Percentiles rank a stretch among this genome's conserved stretches.
These are phyloP conservation scores for Globisporangium emineosum DNA, from an alignment of 352 stramenopile genomes.

Conservation along the genomic window DNA sequence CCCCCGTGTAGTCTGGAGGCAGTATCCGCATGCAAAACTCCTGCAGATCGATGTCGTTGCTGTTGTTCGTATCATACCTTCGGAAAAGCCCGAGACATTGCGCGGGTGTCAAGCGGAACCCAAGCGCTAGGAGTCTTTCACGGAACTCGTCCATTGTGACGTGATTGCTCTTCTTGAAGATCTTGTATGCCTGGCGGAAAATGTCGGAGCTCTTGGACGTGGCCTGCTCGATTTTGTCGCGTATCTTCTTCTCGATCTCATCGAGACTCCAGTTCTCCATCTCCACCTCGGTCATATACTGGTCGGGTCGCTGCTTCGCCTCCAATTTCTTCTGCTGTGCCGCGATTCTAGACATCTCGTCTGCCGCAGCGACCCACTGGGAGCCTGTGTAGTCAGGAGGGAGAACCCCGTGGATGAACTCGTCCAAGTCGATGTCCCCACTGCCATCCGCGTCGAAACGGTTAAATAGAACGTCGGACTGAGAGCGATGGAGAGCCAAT, in stretches of 20 bases:
- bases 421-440: constrained; percentile 74
- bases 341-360: constrained; percentile 65
- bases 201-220: constrained; percentile 79
- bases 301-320: constrained; percentile 42
- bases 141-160: constrained; percentile 75
- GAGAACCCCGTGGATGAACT: constrained; percentile 78
- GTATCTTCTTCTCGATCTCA: constrained; percentile 72
- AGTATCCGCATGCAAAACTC: constrained; percentile 81
- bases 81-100: constrained; percentile 66
- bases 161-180: constrained; percentile 77
- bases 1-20: constrained; percentile 73
- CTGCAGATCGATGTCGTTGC: constrained; percentile 76
- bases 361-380: constrained; percentile 73
- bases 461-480: constrained; percentile 61
- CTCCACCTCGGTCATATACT: constrained; percentile 76
- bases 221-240: constrained; percentile 78
- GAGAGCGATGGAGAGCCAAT: constrained; percentile 42
- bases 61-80: constrained; percentile 75
- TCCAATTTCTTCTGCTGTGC: constrained; percentile 50
- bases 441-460: constrained; percentile 73
- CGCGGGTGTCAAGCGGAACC: constrained; percentile 60
- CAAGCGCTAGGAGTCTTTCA: constrained; percentile 60
- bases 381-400: constrained; percentile 69
- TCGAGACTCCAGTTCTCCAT: constrained; percentile 76
- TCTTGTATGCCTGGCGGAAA: constrained; percentile 77